phyloP scores from a whole-genome alignment of 306 rosid species.

The Aeschynomene evenia region DNA sequence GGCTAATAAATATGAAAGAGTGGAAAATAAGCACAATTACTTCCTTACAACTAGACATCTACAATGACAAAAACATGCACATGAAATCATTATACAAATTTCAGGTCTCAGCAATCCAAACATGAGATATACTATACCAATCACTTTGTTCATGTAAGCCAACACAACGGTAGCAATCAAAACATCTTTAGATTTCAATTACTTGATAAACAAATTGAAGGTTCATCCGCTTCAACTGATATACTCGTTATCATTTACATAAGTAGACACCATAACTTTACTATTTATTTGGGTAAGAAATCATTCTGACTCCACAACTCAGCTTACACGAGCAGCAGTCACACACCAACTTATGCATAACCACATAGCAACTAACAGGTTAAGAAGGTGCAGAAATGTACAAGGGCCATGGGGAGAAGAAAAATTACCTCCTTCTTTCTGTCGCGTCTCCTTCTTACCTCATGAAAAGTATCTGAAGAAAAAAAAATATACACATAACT shows the following conservation, averaged over 20 bases:
- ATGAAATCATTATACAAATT: not conserved
- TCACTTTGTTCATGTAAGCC: conserved; percentile 9
- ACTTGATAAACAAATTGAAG: conserved; percentile 1
- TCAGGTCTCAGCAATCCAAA: conserved; percentile 3
- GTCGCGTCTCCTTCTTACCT: conserved; percentile 66
- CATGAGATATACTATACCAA: conserved; percentile 17
- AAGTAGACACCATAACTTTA: not conserved
- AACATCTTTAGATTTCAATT: not conserved
- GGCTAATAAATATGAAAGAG: not conserved
- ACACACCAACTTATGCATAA: conserved; percentile 1
- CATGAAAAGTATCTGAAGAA: conserved; percentile 80
- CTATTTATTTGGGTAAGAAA: not conserved
- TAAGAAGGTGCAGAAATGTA: not conserved
- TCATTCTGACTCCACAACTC: not conserved
- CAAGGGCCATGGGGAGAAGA: not conserved
- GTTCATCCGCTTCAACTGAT: conserved; percentile 1
- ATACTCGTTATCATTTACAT: not conserved
- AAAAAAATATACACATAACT: not conserved
- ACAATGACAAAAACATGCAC: not conserved
- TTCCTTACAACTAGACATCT: not conserved
- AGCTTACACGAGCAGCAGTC: conserved; percentile 9
- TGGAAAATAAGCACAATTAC: conserved; percentile 11
- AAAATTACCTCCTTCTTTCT: conserved; percentile 68
- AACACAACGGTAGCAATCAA: conserved; percentile 18
- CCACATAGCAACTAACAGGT: not conserved